These are phyloP conservation scores for Endotrypanum monterogeii DNA, from an alignment of 208 protist genomes.

Conservation along the genomic window DNA sequence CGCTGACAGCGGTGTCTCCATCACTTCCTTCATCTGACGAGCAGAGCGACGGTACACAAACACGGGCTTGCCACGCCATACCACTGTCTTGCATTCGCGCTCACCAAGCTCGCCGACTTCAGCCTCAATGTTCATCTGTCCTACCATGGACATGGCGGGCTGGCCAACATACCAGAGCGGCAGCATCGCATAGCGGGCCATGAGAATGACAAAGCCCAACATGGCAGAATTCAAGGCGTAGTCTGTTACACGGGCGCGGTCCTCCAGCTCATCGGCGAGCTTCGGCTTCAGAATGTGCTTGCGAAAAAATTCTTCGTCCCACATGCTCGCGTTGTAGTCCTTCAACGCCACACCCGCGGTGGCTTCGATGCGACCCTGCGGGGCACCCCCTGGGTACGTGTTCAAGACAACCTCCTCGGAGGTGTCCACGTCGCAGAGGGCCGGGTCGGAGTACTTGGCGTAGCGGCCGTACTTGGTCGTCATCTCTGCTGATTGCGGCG, in stretches of 20 bases:
- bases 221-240: slow-evolving; percentile 88
- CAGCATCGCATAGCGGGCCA: slow-evolving; percentile 81
- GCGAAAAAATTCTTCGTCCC: slow-evolving; percentile 93
- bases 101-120: slow-evolving; percentile 94
- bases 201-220: slow-evolving; percentile 82
- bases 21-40: slow-evolving; percentile 93
- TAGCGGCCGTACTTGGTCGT: slow-evolving; percentile 78
- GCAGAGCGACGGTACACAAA: slow-evolving; percentile 97
- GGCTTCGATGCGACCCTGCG: slow-evolving; percentile 82
- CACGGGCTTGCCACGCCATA: slow-evolving; percentile 99
- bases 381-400: slow-evolving; percentile 84
- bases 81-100: slow-evolving; percentile 93
- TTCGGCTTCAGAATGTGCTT: slow-evolving; percentile 93
- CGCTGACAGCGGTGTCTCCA: slow-evolving; percentile 69
- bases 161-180: slow-evolving; percentile 88
- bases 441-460: slow-evolving; percentile 88
- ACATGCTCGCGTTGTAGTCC: slow-evolving; percentile 87
- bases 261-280: slow-evolving; percentile 76
- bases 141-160: slow-evolving; percentile 92
- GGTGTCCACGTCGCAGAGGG: slow-evolving; percentile 75
- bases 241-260: slow-evolving; percentile 84
- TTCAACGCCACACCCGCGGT: slow-evolving; percentile 81
- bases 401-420: slow-evolving; percentile 90
- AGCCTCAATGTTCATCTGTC: slow-evolving; percentile 97
- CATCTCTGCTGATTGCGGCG: slow-evolving; percentile 76